phyloP scores from a whole-genome alignment of 257 asterid genomes.

The Solanum virginianum region DNA sequence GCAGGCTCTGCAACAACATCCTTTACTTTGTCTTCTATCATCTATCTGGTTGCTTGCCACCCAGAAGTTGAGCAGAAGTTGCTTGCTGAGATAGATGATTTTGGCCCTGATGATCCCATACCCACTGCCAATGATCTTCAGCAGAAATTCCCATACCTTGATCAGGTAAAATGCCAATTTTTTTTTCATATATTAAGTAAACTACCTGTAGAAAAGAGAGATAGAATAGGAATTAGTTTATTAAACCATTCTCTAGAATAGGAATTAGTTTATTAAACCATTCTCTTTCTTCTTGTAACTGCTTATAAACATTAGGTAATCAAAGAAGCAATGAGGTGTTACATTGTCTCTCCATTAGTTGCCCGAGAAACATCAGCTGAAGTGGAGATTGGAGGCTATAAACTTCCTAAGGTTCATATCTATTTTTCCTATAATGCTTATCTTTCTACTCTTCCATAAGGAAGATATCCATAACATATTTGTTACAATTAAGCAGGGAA shows the following conservation, averaged over 20 bases:
- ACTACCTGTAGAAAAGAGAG: background rate
- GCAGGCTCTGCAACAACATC: slow-evolving; percentile 97
- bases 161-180: slow-evolving; percentile 31
- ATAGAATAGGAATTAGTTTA: background rate
- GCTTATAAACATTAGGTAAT: slow-evolving; percentile 43
- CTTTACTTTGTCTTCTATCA: slow-evolving; percentile 58
- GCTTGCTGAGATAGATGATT: slow-evolving; percentile 58
- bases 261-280: background rate
- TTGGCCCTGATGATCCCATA: slow-evolving; percentile 45
- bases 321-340: slow-evolving; percentile 92
- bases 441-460: background rate
- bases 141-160: slow-evolving; percentile 56
- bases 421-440: background rate
- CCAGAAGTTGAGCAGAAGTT: slow-evolving; percentile 59
- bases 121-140: slow-evolving; percentile 79
- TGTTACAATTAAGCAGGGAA: slow-evolving; percentile 40
- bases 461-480: background rate
- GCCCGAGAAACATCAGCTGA: slow-evolving; percentile 79
- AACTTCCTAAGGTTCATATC: slow-evolving; percentile 61
- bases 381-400: slow-evolving; percentile 81
- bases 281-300: background rate
- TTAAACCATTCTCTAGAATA: background rate
- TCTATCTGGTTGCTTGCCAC: slow-evolving; percentile 67
- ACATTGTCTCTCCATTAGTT: slow-evolving; percentile 75
- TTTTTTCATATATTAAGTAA: background rate